phyloP scores from a whole-genome alignment of 78 protist genomes.

The Cavenderia fasciculata region DNA sequence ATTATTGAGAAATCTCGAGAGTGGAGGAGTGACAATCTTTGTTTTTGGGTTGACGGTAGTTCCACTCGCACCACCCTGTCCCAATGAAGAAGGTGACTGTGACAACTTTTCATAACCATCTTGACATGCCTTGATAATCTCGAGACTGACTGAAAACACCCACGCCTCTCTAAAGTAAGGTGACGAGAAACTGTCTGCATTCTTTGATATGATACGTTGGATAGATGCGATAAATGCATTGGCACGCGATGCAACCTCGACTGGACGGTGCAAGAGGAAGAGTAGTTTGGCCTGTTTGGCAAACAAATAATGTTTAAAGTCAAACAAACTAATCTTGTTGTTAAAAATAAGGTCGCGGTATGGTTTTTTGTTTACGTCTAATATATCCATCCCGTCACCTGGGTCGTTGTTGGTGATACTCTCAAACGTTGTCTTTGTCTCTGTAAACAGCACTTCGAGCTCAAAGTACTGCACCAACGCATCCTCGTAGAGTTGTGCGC shows the following conservation, averaged over 20 bases:
- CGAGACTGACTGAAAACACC: conserved; percentile 22
- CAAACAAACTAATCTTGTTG: conserved; percentile 54
- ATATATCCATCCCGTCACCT: conserved; percentile 4
- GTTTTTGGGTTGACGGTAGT: background rate
- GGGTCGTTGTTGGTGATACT: background rate
- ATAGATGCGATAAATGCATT: conserved; percentile 30
- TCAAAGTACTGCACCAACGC: conserved; percentile 73
- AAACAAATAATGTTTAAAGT: conserved; percentile 66
- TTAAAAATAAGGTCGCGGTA: conserved; percentile 45
- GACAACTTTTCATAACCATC: conserved; percentile 39
- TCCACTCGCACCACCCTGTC: background rate
- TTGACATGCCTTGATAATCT: conserved; percentile 66
- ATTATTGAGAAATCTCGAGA: conserved; percentile 19
- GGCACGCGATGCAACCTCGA: conserved; percentile 47
- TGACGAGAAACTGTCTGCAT: background rate
- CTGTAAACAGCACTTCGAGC: conserved; percentile 48
- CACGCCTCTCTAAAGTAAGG: conserved; percentile 55
- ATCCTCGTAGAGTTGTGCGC: conserved; percentile 66
- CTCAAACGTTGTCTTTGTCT: conserved; percentile 32
- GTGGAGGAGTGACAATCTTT: conserved; percentile 15
- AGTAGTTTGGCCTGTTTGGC: conserved; percentile 54
- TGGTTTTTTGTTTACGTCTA: conserved; percentile 1
- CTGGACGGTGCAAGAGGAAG: conserved; percentile 45
- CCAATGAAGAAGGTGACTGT: background rate
- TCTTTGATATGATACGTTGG: conserved; percentile 4